A percentile compares a stretch with the other conserved stretches of the same genome.
Evolutionary conservation across 192 early-diverging fungal species (phyloP).

Genomic region (Gaertneriomyces semiglobifer): DNA sequence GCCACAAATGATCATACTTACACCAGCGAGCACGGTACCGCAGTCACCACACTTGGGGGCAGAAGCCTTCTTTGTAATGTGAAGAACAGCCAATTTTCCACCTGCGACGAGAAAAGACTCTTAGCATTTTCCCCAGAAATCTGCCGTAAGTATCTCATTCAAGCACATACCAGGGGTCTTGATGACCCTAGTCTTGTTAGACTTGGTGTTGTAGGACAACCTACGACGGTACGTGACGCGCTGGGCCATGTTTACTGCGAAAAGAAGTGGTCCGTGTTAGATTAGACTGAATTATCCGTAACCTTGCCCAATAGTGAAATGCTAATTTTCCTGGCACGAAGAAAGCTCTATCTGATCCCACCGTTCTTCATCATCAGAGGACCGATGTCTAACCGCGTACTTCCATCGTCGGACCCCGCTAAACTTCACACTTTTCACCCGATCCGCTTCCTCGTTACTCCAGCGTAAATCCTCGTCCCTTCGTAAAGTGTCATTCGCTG

Average conservation of each 20-base stretch:
- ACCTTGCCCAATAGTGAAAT: too few relatives aligned
- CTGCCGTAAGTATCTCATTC: neutral
- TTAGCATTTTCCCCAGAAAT: neutral
- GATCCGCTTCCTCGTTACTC: too few relatives aligned
- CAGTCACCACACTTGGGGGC: constrained; percentile 97
- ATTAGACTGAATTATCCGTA: too few relatives aligned
- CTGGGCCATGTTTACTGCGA: constrained; percentile 61
- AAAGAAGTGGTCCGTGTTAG: too few relatives aligned
- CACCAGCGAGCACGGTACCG: constrained; percentile 82
- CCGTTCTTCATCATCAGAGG: too few relatives aligned
- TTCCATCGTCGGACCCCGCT: too few relatives aligned
- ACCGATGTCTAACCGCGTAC: too few relatives aligned
- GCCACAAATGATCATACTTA: constrained; percentile 30
- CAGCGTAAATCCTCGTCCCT: too few relatives aligned
- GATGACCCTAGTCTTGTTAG: constrained; percentile 78
- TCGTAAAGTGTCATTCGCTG: too few relatives aligned
- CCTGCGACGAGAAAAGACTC: constrained; percentile 35
- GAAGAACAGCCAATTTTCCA: constrained; percentile 86
- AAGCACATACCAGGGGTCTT: constrained; percentile 71
- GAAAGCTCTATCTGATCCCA: too few relatives aligned
- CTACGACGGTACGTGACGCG: constrained; percentile 81
- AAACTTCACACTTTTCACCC: too few relatives aligned
- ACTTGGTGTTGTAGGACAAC: constrained; percentile 87
- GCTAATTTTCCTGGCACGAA: too few relatives aligned
- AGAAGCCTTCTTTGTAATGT: constrained; percentile 89